phyloP scores from a whole-genome alignment of 116 monocot species.

The Thalassia testudinum region DNA sequence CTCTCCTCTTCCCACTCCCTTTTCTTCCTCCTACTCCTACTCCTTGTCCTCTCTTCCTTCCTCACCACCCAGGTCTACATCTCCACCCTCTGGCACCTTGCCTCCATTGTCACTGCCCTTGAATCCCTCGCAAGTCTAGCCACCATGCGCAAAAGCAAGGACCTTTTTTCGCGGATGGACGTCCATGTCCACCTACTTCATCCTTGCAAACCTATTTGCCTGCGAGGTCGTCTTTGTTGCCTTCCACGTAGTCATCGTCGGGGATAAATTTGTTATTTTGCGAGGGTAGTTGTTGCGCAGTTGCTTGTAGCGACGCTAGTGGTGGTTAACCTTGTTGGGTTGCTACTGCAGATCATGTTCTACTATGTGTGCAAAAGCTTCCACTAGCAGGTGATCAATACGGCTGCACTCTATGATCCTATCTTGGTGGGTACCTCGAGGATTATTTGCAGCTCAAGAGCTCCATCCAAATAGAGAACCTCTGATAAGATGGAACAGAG shows the following conservation, averaged over 20 bases:
- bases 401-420: slow-evolving; percentile 9
- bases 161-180: slow-evolving; percentile 8
- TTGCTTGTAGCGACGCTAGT: slow-evolving; percentile 13
- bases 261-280: background rate
- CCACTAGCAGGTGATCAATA: slow-evolving; percentile 14
- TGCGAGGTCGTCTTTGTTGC: slow-evolving; percentile 1
- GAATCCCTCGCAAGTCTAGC: slow-evolving; percentile 12
- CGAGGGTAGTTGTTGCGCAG: slow-evolving; percentile 2
- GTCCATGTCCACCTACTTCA: background rate
- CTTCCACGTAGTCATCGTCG: slow-evolving; percentile 5
- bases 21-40: background rate
- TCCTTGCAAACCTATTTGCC: too few species aligned
- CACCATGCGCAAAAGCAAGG: slow-evolving; percentile 18
- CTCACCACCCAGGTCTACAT: slow-evolving; percentile 17
- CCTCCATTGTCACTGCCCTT: slow-evolving; percentile 13
- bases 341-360: too few species aligned
- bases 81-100: slow-evolving; percentile 15
- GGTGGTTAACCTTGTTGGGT: too few species aligned
- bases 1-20: background rate
- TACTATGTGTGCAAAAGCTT: slow-evolving; percentile 23
- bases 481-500: too few species aligned
- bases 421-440: slow-evolving; percentile 21
- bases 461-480: slow-evolving; percentile 19
- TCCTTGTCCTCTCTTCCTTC: slow-evolving; percentile 1
- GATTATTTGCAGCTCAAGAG: slow-evolving; percentile 22